Evolutionary conservation across 257 asterid genomes (phyloP).

Genomic region (Coffea eugenioides): DNA sequence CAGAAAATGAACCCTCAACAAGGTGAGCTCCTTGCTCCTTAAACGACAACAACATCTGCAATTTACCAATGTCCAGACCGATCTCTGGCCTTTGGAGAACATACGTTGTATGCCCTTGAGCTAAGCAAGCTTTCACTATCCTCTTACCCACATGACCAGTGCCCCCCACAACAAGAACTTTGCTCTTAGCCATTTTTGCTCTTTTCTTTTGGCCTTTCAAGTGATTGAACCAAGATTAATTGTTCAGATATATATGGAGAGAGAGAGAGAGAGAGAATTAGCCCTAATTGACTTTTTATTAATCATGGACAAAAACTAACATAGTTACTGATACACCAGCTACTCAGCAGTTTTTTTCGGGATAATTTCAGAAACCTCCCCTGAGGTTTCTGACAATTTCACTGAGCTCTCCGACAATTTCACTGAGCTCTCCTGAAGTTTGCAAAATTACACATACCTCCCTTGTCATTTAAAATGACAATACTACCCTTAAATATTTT

Average conservation of each 20-base stretch:
- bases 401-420: too few relatives aligned
- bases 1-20: slow-evolving; percentile 65
- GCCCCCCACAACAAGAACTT: slow-evolving; percentile 73
- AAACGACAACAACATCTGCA: slow-evolving; percentile 56
- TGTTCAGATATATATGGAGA: too few relatives aligned
- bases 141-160: slow-evolving; percentile 77
- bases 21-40: slow-evolving; percentile 67
- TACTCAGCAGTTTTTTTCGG: not conserved
- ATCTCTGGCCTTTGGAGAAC: slow-evolving; percentile 64
- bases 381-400: too few relatives aligned
- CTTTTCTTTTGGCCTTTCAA: not conserved
- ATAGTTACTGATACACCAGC: not conserved
- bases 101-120: slow-evolving; percentile 67
- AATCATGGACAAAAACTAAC: too few relatives aligned
- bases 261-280: not conserved
- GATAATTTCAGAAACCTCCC: too few relatives aligned
- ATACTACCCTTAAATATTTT: too few relatives aligned
- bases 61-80: slow-evolving; percentile 68
- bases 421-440: too few relatives aligned
- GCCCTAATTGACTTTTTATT: not conserved
- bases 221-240: not conserved
- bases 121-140: slow-evolving; percentile 71
- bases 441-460: too few relatives aligned
- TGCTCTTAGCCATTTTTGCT: not conserved
- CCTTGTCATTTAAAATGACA: too few relatives aligned